A percentile compares a stretch with the other conserved stretches of the same genome.
These are phyloP conservation scores for Rhodotorula glutinis DNA, from an alignment of 1,284 basidiomycete species.

Conservation along the genomic window DNA sequence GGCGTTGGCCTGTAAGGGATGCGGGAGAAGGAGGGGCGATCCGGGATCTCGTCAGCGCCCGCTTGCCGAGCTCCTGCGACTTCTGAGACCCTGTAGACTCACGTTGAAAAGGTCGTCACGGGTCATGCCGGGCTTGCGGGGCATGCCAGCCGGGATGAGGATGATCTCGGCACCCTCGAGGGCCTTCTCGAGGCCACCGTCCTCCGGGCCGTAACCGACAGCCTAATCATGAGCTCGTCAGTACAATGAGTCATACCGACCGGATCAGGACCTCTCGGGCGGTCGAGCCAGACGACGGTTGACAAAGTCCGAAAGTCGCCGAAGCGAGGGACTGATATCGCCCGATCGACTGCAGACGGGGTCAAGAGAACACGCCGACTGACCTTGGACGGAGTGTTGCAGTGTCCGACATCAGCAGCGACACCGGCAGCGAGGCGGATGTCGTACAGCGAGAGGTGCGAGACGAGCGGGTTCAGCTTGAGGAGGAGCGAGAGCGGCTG, in stretches of 20 bases:
- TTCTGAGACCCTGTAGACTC: constrained; percentile 44
- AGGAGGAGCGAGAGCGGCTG: constrained; percentile 81
- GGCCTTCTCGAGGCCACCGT: constrained; percentile 79
- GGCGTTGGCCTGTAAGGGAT: constrained; percentile 68
- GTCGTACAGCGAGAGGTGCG: constrained; percentile 67
- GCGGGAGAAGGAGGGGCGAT: not conserved
- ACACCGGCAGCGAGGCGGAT: constrained; percentile 90
- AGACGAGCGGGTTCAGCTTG: constrained; percentile 78
- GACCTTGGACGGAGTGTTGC: constrained; percentile 72
- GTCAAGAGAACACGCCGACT: not conserved
- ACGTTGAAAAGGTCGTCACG: constrained; percentile 99
- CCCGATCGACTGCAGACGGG: not conserved
- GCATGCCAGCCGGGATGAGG: constrained; percentile 87
- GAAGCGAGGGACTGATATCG: not conserved
- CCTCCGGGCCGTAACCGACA: constrained; percentile 65
- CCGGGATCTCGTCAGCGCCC: not conserved
- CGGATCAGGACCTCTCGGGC: too few species aligned
- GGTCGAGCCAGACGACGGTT: too few species aligned
- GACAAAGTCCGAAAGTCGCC: not conserved
- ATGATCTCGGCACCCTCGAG: constrained; percentile 83
- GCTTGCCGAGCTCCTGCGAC: too few species aligned
- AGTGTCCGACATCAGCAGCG: constrained; percentile 85
- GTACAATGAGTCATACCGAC: not conserved
- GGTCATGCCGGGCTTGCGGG: constrained; percentile 59
- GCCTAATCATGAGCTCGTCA: constrained; percentile 61